Percentiles rank a stretch among this genome's conserved stretches.
Evolutionary conservation across 768 basidiomycete genomes (phyloP).

Genomic region (Rhizopogon vinicolor): DNA sequence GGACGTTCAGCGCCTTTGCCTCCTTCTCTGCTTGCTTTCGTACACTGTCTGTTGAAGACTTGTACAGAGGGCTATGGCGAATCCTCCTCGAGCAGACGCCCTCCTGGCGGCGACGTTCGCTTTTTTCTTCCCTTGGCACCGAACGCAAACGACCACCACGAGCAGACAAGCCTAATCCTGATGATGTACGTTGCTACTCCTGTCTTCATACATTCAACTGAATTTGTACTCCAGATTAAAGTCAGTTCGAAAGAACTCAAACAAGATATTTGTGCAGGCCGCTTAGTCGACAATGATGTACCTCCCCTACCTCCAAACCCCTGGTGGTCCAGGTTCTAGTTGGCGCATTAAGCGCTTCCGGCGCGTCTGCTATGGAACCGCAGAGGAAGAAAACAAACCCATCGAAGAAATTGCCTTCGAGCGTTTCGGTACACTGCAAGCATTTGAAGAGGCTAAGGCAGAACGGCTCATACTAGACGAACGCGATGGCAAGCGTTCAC

Average conservation of each 20-base stretch:
- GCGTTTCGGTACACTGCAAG: constrained; percentile 83
- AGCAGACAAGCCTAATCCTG: constrained; percentile 58
- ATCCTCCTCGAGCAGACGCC: constrained; percentile 37
- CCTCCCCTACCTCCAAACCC: constrained; percentile 42
- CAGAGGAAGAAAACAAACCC: constrained; percentile 72
- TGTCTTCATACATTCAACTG: constrained; percentile 3
- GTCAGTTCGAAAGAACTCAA: constrained; percentile 64
- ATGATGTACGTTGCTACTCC: constrained; percentile 49
- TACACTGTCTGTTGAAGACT: constrained; percentile 22
- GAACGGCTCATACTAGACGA: constrained; percentile 86
- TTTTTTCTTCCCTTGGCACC: constrained; percentile 88
- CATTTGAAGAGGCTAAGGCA: constrained; percentile 86
- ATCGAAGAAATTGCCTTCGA: constrained; percentile 83
- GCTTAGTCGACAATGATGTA: constrained; percentile 34
- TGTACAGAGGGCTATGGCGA: constrained; percentile 64
- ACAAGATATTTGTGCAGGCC: constrained; percentile 46
- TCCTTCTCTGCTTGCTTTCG: constrained; percentile 75
- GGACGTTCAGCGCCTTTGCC: constrained; percentile 58
- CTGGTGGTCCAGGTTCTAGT: constrained; percentile 88
- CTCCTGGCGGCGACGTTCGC: constrained; percentile 60
- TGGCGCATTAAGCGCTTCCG: constrained; percentile 99
- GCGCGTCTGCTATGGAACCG: constrained; percentile 84
- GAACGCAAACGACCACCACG: constrained; percentile 67
- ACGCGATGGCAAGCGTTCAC: constrained; percentile 52
- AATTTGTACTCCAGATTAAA: constrained; percentile 41